A percentile compares a stretch with the other conserved stretches of the same genome.
Evolutionary conservation across 371 early-diverging fungal species (phyloP).

Genomic region (Mortierella sp.): DNA sequence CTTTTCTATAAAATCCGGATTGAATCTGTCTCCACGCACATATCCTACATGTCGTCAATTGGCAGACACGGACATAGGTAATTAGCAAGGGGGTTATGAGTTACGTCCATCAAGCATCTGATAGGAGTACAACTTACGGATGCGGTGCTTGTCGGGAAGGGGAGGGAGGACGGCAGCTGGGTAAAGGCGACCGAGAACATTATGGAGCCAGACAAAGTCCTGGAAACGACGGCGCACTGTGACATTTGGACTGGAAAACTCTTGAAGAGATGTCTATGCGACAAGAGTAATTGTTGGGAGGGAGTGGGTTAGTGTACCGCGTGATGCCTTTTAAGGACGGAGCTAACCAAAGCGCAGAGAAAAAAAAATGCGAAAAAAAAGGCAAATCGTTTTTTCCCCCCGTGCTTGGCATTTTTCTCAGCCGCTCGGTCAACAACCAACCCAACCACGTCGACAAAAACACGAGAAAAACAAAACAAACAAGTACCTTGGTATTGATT

Average conservation of each 20-base stretch:
- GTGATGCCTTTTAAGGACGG: neutral
- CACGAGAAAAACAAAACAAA: neutral
- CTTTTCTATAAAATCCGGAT: conserved; percentile 88
- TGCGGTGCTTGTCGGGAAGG: conserved; percentile 91
- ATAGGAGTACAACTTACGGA: conserved; percentile 67
- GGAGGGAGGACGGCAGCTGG: conserved; percentile 91
- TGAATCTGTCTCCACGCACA: conserved; percentile 94
- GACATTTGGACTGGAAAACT: conserved; percentile 62
- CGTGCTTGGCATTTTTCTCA: neutral
- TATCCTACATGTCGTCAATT: conserved; percentile 72
- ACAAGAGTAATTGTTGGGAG: conserved; percentile 2
- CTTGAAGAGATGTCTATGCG: conserved; percentile 68
- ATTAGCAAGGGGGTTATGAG: neutral
- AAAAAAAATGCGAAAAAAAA: neutral
- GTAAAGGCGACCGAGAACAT: conserved; percentile 77
- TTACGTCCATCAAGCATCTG: neutral
- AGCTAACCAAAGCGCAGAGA: neutral
- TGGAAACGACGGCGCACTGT: conserved; percentile 89
- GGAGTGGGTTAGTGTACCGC: neutral
- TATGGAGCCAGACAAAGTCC: conserved; percentile 93
- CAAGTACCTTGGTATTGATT: conserved; percentile 79
- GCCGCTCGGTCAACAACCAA: neutral
- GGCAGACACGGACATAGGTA: neutral
- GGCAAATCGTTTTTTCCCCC: neutral
- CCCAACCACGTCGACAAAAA: neutral